Base-by-base conservation (phyloP, 2,329 filamentous ascomycete species). In the Neophaeococcomyces mojaviensis region DNA sequence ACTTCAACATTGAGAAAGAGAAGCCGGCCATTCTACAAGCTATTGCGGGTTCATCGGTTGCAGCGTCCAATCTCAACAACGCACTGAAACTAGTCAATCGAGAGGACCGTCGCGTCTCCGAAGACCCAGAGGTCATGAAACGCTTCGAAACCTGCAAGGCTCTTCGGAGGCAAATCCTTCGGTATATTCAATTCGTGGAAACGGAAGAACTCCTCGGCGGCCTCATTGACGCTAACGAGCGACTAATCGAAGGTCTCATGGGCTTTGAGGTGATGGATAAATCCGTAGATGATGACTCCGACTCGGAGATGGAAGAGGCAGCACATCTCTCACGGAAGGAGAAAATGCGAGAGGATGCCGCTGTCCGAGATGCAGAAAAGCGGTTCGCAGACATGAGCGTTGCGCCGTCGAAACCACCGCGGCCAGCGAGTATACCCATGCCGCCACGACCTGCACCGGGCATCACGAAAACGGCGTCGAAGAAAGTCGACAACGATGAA, bases 101-200 rank as follows among this genome's bases (percentile, higher is more conserved):
- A 49, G 92, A 97, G 63, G 77, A 72, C 39, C 82, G 94, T 64
- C 83, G 86, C 3, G 88, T 97, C 26, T 95, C 88, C 4, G 84
- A 94, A 31, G 94, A 97, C 55, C 64, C 75, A 6, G 74, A 80
- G 48, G 86, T 88, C 1, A 76, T 87, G 48, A 73, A 81, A 54
- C 78, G 82, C 2, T 96, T 97, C 55, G 88, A 96, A 56, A 75
- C 70, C 2, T 97, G 90, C 73, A 97, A 96, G 64, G 74, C 79
- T 39, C 77, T 97, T 10, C 79, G 92, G 39, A 77, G 88, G 48
- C 86, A 87, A 61, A 85, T 97, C 24, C 63, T 97, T 32, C 84
- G 88, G 46, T 97, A 96, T 63, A 95, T 97, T 52, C 88, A 97
- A 60, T 77, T 88, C 41, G 84, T 97, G 10, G 87, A 95, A 62